Evolutionary conservation across 495 filamentous ascomycete genomes (phyloP), one percentile per base, ranked within the genome.

Genomic region (Penicillium canescens): DNA sequence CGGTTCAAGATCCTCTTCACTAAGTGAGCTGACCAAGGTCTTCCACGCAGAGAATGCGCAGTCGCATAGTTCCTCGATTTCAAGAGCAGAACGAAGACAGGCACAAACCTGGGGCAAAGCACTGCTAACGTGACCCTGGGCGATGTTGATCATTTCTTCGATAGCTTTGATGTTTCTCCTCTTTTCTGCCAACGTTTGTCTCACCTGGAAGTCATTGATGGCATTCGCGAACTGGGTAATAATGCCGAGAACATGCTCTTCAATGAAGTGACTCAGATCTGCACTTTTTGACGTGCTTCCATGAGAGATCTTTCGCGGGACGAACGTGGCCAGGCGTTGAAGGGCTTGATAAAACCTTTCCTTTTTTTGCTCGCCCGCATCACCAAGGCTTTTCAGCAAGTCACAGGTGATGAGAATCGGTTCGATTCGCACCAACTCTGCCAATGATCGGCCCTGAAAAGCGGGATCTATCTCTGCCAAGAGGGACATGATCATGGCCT

Each of bases 31-130:
- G 23, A 98, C 79, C 72, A 98, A 84, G 12, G 84, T 73, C 37
- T 82, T 81, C 94, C 95, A 99, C 44, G 90, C 89, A 10, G 80
- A 81, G 66, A 98, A 92, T 2, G 90, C 89, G 48, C 84, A 78
- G 54, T 89, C 79, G 46, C 89, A 83, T 21, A 98, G 78, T 21
- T 87, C 82, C 36, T 84, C 77, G 13, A 83, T 82, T 16, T 86
- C 79, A 50, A 98, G 77, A 0, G 92, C 91, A 18, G 91, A 90
- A 55, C 94, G 86, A 13, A 97, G 78, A 65, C 88, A 96, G 13
- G 94, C 90, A 48, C 60, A 57, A 72, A 92, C 90, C 78, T 97
- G 94, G 42, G 95, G 91, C 35, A 96, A 76, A 28, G 90, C 93
- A 65, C 86, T 85, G 54, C 81, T 86, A 12, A 89, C 80, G 70